Evolutionary conservation across 106 monocot genomes (phyloP).

Genomic region (Allium sativum): DNA sequence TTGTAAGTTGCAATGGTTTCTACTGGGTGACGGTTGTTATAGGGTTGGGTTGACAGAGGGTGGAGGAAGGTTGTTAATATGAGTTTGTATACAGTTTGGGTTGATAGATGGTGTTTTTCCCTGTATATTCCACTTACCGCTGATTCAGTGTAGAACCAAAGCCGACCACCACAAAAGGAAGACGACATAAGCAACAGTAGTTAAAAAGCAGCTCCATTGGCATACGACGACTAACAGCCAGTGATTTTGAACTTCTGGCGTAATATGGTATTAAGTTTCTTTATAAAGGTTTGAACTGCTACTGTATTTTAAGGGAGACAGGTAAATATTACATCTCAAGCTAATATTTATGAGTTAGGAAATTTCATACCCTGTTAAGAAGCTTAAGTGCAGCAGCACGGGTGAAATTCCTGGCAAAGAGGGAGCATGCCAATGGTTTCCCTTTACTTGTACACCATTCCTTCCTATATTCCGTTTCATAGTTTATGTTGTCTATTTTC

Average conservation of each 20-base stretch:
- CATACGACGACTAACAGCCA: neutral
- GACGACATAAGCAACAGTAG: neutral
- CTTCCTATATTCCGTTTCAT: slow-evolving; percentile 82
- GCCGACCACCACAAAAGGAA: slow-evolving; percentile 4
- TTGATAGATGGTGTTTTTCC: no score
- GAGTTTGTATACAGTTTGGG: no score
- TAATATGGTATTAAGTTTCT: no score
- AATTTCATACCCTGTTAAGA: slow-evolving; percentile 24
- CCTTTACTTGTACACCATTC: slow-evolving; percentile 79
- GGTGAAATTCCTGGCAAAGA: slow-evolving; percentile 25
- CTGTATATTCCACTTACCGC: neutral
- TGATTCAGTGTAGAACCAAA: neutral
- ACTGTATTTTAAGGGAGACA: neutral
- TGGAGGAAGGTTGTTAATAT: no score
- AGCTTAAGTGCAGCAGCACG: slow-evolving; percentile 22
- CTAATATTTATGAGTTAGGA: neutral
- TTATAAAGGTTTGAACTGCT: no score
- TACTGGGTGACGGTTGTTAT: no score
- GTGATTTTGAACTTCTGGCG: no score
- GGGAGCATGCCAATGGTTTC: slow-evolving; percentile 17
- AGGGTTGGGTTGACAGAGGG: no score
- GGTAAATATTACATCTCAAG: neutral
- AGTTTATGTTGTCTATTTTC: slow-evolving; percentile 83
- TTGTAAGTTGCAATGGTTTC: no score
- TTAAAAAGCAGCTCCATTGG: neutral